Percentiles rank a stretch among this genome's conserved stretches.
phyloP scores from a whole-genome alignment of 2,329 filamentous ascomycete species.

The Fusarium sp. region DNA sequence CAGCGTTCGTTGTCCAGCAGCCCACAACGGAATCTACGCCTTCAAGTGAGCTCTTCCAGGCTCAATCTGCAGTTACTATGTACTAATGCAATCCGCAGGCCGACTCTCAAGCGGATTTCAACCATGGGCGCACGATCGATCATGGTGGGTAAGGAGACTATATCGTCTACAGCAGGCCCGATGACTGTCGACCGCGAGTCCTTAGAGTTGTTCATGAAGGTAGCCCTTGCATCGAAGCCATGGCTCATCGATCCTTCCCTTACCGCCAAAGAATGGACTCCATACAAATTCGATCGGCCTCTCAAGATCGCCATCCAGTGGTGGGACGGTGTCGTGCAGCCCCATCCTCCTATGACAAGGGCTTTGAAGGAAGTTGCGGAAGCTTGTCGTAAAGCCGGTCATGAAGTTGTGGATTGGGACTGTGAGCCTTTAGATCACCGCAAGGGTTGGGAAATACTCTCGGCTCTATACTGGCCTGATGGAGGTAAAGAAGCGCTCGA shows the following conservation, averaged over 20 bases:
- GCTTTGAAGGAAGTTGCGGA: slow-evolving; percentile 67
- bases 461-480: slow-evolving; percentile 68
- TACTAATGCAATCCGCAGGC: slow-evolving; percentile 32
- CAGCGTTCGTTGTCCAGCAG: slow-evolving; percentile 54
- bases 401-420: slow-evolving; percentile 65
- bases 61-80: rapidly evolving
- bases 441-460: slow-evolving; percentile 61
- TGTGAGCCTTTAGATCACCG: slow-evolving; percentile 66
- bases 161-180: slow-evolving; percentile 51
- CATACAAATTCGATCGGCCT: slow-evolving; percentile 54
- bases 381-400: slow-evolving; percentile 60
- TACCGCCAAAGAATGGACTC: slow-evolving; percentile 52
- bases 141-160: slow-evolving; percentile 54
- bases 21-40: slow-evolving; percentile 53
- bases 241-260: slow-evolving; percentile 53
- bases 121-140: slow-evolving; percentile 42
- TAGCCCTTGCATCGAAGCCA: slow-evolving; percentile 48
- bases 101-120: slow-evolving; percentile 50
- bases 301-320: slow-evolving; percentile 71
- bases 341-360: slow-evolving; percentile 69
- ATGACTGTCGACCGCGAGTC: slow-evolving; percentile 53
- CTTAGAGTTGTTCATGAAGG: slow-evolving; percentile 54
- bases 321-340: slow-evolving; percentile 70
- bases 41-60: slow-evolving; percentile 46
- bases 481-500: slow-evolving; percentile 66